Evolutionary conservation across 768 basidiomycete genomes (phyloP).

Genomic region (Suillus variegatus): DNA sequence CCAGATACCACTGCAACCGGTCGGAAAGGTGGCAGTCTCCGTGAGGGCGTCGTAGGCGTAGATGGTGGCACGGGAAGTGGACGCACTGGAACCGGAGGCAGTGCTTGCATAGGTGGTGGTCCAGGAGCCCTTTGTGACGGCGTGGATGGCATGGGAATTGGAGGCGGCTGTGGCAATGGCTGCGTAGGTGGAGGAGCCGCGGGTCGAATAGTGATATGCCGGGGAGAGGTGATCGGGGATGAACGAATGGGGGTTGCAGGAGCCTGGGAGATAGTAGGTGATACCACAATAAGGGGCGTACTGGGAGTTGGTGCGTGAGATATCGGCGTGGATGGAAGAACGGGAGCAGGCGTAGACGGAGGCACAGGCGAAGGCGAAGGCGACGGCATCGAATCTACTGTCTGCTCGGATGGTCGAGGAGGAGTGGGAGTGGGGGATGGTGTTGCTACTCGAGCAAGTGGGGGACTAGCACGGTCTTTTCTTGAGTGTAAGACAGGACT

Average conservation of each 20-base stretch:
- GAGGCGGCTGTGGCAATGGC: conserved; percentile 31
- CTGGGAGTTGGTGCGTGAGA: conserved; percentile 19
- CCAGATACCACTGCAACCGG: conserved; percentile 12
- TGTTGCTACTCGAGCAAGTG: conserved; percentile 16
- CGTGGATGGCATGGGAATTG: conserved; percentile 15
- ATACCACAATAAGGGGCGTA: conserved; percentile 22
- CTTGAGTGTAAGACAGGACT: conserved; percentile 20
- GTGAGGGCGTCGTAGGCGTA: not conserved
- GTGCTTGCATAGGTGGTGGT: not conserved
- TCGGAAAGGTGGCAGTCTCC: not conserved
- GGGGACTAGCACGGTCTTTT: conserved; percentile 24
- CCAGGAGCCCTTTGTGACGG: conserved; percentile 5
- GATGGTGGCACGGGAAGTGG: conserved; percentile 6
- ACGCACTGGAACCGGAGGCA: conserved; percentile 6
- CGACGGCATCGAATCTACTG: conserved; percentile 9
- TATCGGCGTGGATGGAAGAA: conserved; percentile 8
- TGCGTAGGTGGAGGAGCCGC: conserved; percentile 32
- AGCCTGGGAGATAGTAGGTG: conserved; percentile 1
- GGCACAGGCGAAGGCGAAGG: conserved; percentile 16
- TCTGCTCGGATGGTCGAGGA: conserved; percentile 15
- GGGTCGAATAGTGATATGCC: conserved; percentile 30
- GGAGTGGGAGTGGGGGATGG: conserved; percentile 2
- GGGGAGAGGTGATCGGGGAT: conserved; percentile 17
- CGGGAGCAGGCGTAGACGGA: conserved; percentile 6
- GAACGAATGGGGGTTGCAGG: conserved; percentile 12